Percentiles rank a stretch among this genome's conserved stretches.
These are phyloP conservation scores for Hypoxylon cercidicola DNA, from an alignment of 495 filamentous ascomycete species.

Conservation along the genomic window DNA sequence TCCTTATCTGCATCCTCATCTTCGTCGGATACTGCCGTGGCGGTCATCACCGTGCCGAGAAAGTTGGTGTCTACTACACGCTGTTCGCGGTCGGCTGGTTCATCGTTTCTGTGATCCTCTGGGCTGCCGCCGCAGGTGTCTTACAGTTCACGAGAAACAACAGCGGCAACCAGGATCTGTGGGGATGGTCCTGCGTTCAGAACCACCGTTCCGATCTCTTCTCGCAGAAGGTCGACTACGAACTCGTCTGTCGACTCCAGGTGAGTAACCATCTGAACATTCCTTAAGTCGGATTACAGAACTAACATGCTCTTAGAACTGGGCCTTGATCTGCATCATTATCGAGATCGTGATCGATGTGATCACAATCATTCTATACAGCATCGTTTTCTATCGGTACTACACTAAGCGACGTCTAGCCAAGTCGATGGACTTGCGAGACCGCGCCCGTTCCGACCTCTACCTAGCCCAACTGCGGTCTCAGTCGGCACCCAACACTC, in stretches of 20 bases:
- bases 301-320: constrained; percentile 69
- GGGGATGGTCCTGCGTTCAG: constrained; percentile 95
- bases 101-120: constrained; percentile 92
- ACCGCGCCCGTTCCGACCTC: constrained; percentile 90
- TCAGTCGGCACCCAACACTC: constrained; percentile 94
- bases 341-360: constrained; percentile 96
- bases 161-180: constrained; percentile 84
- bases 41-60: constrained; percentile 89
- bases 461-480: constrained; percentile 94
- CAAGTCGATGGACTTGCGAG: constrained; percentile 95
- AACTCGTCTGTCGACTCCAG: constrained; percentile 93
- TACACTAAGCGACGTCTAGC: constrained; percentile 92
- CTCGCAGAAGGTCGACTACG: constrained; percentile 81
- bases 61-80: constrained; percentile 92
- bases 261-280: constrained; percentile 57
- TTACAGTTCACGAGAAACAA: constrained; percentile 79
- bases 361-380: constrained; percentile 92
- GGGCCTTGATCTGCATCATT: constrained; percentile 94
- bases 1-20: constrained; percentile 79
- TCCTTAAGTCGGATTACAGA: not conserved
- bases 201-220: constrained; percentile 83
- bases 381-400: constrained; percentile 93
- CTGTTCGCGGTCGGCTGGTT: constrained; percentile 92
- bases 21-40: constrained; percentile 90
- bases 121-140: constrained; percentile 86